Conservation (phyloP, 2,329 filamentous ascomycete genomes). For the Hypomyces rosellus region DNA sequence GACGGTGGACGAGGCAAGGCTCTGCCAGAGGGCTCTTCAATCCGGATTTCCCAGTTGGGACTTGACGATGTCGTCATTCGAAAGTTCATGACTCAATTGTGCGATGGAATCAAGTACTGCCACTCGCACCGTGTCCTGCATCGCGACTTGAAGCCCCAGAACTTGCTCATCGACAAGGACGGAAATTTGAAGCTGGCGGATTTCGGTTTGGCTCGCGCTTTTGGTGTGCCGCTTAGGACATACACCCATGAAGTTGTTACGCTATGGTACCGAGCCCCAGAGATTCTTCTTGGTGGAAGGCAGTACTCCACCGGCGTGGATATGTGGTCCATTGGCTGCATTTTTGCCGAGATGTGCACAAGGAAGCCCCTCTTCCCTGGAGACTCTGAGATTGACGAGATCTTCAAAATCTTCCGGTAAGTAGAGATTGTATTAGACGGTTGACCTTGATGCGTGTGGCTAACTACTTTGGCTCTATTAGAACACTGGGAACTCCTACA, state of each 20-base stretch:
- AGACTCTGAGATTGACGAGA: slow-evolving; percentile 59
- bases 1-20: slow-evolving; percentile 82
- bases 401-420: slow-evolving; percentile 63
- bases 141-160: slow-evolving; percentile 86
- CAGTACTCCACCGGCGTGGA: slow-evolving; percentile 93
- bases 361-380: slow-evolving; percentile 88
- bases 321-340: slow-evolving; percentile 93
- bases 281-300: slow-evolving; percentile 82
- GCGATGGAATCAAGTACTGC: slow-evolving; percentile 79
- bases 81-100: slow-evolving; percentile 87
- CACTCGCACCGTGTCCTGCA: slow-evolving; percentile 84
- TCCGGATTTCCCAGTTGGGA: slow-evolving; percentile 59
- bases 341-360: slow-evolving; percentile 96
- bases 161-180: slow-evolving; percentile 77
- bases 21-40: slow-evolving; percentile 67
- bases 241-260: slow-evolving; percentile 96
- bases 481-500: slow-evolving; percentile 73
- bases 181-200: slow-evolving; percentile 87
- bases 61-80: slow-evolving; percentile 77
- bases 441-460: neutral
- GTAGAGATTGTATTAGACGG: slow-evolving; percentile 21
- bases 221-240: slow-evolving; percentile 82
- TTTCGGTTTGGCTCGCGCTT: slow-evolving; percentile 83
- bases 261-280: slow-evolving; percentile 85
- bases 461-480: slow-evolving; percentile 23